Evolutionary conservation across 768 basidiomycete genomes (phyloP), one percentile per base, ranked within the genome.

Genomic region (Psilocybe azurescens): DNA sequence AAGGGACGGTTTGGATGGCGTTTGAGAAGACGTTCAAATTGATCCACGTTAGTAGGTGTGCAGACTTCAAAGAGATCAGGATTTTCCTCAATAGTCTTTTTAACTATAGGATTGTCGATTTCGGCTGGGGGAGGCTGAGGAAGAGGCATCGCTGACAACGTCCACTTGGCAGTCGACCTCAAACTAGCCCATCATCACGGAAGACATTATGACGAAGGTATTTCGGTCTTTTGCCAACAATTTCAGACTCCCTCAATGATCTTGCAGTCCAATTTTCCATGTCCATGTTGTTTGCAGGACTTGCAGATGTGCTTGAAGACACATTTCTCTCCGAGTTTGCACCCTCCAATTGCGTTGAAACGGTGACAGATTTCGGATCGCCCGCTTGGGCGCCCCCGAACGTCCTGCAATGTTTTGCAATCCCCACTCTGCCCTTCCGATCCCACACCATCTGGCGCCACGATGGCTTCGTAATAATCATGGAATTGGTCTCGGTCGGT

Each of bases 1-100:
- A 79, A 75, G 0, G 66, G 44, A 8, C 60, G 73, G 53, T 81
- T 82, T 0, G 81, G 79, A 60, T 83, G 82, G 2, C 30, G 3
- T 0, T 5, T 8, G 0, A 81, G 60, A 1, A 75, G 65, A 2
- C 44, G 7, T 51, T 76, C 56, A 33, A 81, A 72, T 0, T 44
- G 50, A 18, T 73, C 64, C 24, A 77, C 71, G 11, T 79, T 69
- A 58, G 83, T 73, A 0, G 78, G 79, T 0, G 75, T 74, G 3
- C 71, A 62, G 18, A 83, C 65, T 2, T 68, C 46, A 65, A 84
- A 81, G 0, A 82, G 70, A 2, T 80, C 49, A 16, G 76, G 72
- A 46, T 76, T 61, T 58, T 65, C 33, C 10, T 49, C 28, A 55
- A 72, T 69, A 8, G 70, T 72, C 56, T 56, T 49, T 57, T 6